Evolutionary conservation across 495 filamentous ascomycete species (phyloP), one percentile per base, ranked within the genome.

Genomic region (Oidiodendron maius): DNA sequence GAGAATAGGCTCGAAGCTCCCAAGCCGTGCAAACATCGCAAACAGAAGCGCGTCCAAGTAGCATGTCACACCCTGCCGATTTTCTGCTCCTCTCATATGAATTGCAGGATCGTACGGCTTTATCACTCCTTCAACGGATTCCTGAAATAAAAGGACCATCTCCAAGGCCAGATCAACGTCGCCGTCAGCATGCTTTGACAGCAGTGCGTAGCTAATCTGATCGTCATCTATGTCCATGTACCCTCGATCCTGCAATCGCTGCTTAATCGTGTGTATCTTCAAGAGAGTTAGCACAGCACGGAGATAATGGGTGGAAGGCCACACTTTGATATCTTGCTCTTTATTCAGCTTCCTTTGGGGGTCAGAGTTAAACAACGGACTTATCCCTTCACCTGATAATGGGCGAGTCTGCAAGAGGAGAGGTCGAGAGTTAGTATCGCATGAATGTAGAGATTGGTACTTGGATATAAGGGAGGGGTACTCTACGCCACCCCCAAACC

Each of bases 31-130:
- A 62, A 98, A 98, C 91, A 98, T 96, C 48, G 93, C 87, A 59
- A 96, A 96, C 1, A 98, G 78, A n/a, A 96, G 67, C 1, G 91
- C 75, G 60, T 96, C 93, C 1, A 96, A 70, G 56, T 89, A 98
- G 64, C 93, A 98, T 26, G 93, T 96, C 17, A 93, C 89, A 16
- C 76, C 80, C 15, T 83, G 74, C 37, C 91, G 72, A 60, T 98
- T 98, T 53, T 88, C 84, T 3, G 93, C 93, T 1, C 93, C 93
- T 2, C 89, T 69, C 64, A 96, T 79, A 51, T 78, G 82, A 1
- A 83, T 71, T 32, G 73, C 70, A 3, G 84, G 74, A 18, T 86
- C 75, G 61, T 89, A 91, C 4, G 74, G 77, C 50, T 78, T 71
- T 53, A 98, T 79, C 28, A 89, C 80, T 1, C 91, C 91, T 20